A percentile compares a stretch with the other conserved stretches of the same genome.
Evolutionary conservation across 441 rosid species (phyloP).

Genomic region (Gossypium davidsonii): DNA sequence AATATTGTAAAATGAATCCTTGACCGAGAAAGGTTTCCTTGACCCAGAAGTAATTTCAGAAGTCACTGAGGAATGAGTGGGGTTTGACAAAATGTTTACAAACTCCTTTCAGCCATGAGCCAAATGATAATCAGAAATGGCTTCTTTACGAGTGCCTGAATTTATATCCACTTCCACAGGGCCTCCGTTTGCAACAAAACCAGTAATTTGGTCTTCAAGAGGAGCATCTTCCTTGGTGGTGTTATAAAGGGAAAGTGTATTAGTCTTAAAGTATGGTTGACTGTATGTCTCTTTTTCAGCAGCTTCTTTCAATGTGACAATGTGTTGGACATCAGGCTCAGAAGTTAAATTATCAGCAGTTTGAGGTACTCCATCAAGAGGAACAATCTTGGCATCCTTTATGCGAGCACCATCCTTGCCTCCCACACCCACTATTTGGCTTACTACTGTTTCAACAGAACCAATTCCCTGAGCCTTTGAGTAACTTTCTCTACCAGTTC

Average conservation of each 20-base stretch:
- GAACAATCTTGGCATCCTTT: constrained; percentile 11
- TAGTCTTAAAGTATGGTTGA: constrained; percentile 1
- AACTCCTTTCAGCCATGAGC: not conserved
- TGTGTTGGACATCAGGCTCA: constrained; percentile 15
- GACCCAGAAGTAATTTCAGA: not conserved
- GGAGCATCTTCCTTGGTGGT: constrained; percentile 14
- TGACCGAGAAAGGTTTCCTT: constrained; percentile 24
- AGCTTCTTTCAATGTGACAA: constrained; percentile 10
- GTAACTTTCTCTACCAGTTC: constrained; percentile 29
- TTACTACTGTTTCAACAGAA: constrained; percentile 8
- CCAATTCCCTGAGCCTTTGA: constrained; percentile 28
- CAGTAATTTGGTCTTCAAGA: constrained; percentile 21
- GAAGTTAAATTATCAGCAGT: constrained; percentile 8
- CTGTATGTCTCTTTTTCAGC: constrained; percentile 7
- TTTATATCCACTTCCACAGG: constrained; percentile 17
- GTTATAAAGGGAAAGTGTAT: not conserved
- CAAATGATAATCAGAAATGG: not conserved
- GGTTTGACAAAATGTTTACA: constrained; percentile 1
- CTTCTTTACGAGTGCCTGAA: not conserved
- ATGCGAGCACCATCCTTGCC: constrained; percentile 7
- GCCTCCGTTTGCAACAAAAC: constrained; percentile 6
- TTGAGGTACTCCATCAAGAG: constrained; percentile 4
- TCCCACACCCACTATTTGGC: constrained; percentile 13
- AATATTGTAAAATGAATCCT: constrained; percentile 22
- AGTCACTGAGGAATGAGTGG: not conserved